These are phyloP conservation scores for Pseudotulostoma volvatum DNA, from an alignment of 495 filamentous ascomycete genomes.

Conservation along the genomic window DNA sequence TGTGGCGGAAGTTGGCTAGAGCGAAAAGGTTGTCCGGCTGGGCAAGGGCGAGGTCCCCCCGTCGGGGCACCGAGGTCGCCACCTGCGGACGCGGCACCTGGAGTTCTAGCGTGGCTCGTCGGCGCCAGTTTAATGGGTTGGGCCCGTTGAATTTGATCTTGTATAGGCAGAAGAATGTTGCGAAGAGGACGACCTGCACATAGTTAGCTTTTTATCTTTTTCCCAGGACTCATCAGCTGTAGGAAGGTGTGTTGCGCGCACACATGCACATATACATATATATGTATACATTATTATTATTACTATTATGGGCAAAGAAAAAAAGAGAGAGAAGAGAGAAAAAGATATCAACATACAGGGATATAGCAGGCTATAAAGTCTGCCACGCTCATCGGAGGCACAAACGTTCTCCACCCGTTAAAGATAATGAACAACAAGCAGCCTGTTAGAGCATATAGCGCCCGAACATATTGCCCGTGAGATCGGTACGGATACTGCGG, in stretches of 20 bases:
- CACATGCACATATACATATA: no score
- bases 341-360: neutral
- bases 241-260: no score
- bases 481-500: conserved; percentile 28
- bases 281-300: no score
- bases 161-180: neutral
- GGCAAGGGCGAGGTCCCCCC: neutral
- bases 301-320: neutral
- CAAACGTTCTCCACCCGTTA: conserved; percentile 26
- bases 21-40: neutral
- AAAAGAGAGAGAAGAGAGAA: neutral
- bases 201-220: no score
- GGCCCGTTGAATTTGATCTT: neutral
- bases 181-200: neutral
- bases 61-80: neutral
- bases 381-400: conserved; percentile 19
- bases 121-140: neutral
- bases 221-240: no score
- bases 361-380: conserved; percentile 34
- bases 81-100: neutral
- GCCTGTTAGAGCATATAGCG: conserved; percentile 24
- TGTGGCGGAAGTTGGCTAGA: neutral
- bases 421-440: conserved; percentile 27
- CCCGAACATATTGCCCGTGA: conserved; percentile 30
- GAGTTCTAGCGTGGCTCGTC: neutral